A percentile compares a stretch with the other conserved stretches of the same genome.
phyloP scores from a whole-genome alignment of 768 basidiomycete species.

The Boletus huronensis region DNA sequence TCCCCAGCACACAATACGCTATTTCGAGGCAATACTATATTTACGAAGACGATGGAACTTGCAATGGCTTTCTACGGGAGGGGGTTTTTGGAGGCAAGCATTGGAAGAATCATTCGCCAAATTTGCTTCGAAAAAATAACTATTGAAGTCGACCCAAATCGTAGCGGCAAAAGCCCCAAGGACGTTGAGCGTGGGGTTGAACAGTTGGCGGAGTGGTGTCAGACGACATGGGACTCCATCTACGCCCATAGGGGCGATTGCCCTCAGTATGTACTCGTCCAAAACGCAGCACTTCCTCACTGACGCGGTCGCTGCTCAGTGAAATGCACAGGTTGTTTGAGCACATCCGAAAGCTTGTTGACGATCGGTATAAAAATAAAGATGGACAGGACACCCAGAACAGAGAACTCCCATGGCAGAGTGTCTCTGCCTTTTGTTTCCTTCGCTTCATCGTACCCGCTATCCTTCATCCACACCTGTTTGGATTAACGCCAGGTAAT shows the following conservation, averaged over 20 bases:
- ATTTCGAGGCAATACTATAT: constrained; percentile 63
- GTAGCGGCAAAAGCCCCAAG: constrained; percentile 56
- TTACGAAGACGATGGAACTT: constrained; percentile 74
- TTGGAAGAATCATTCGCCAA: constrained; percentile 66
- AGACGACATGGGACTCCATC: constrained; percentile 77
- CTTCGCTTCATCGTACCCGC: constrained; percentile 88
- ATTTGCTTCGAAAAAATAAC: constrained; percentile 69
- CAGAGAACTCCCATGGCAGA: constrained; percentile 67
- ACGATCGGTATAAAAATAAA: constrained; percentile 53
- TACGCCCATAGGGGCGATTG: constrained; percentile 71
- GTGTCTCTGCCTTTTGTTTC: constrained; percentile 87
- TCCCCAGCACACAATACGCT: constrained; percentile 68
- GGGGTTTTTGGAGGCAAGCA: constrained; percentile 73
- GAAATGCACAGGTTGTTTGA: constrained; percentile 71
- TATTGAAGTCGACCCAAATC: constrained; percentile 80
- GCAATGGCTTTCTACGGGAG: constrained; percentile 83
- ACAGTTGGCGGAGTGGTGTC: constrained; percentile 71
- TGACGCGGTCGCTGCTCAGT: constrained; percentile 35
- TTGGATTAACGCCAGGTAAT: constrained; percentile 72
- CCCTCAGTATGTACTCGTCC: constrained; percentile 54
- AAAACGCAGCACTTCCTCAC: constrained; percentile 3
- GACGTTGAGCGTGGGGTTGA: constrained; percentile 67
- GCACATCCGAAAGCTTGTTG: constrained; percentile 69
- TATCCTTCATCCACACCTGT: constrained; percentile 83
- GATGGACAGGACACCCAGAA: constrained; percentile 41